These are phyloP conservation scores for Coemansia sp. DNA, from an alignment of 192 early-diverging fungal species.

Conservation along the genomic window DNA sequence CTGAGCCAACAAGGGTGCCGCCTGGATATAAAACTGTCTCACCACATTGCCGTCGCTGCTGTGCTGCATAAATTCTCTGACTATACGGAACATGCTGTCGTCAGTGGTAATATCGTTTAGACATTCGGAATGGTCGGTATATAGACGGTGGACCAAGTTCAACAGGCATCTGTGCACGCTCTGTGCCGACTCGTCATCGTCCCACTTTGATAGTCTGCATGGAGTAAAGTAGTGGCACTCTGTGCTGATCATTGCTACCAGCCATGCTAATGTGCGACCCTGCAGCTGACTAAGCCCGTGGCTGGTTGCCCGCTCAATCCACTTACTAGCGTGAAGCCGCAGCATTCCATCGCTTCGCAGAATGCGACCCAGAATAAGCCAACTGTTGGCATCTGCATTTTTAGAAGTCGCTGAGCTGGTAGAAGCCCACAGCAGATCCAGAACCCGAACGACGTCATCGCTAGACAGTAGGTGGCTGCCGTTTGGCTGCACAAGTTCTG, in stretches of 20 bases:
- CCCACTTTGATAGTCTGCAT: slow-evolving; percentile 18
- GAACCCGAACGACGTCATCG: slow-evolving; percentile 2
- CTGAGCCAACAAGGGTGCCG: background rate
- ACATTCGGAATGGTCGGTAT: background rate
- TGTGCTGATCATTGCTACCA: slow-evolving; percentile 9
- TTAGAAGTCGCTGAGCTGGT: background rate
- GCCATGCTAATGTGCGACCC: slow-evolving; percentile 7
- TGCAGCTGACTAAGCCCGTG: background rate
- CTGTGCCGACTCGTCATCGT: slow-evolving; percentile 4
- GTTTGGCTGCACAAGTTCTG: background rate
- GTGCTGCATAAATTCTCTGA: slow-evolving; percentile 19
- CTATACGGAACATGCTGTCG: slow-evolving; percentile 13
- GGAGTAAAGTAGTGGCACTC: background rate
- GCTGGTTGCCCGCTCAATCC: slow-evolving; percentile 6
- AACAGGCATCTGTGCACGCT: slow-evolving; percentile 8
- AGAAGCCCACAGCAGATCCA: slow-evolving; percentile 13
- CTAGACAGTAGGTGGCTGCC: background rate
- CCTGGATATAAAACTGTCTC: background rate
- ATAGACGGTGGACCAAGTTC: slow-evolving; percentile 4
- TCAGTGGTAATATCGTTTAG: background rate
- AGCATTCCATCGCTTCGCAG: slow-evolving; percentile 14
- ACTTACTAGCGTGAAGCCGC: slow-evolving; percentile 13
- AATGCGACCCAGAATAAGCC: slow-evolving; percentile 22
- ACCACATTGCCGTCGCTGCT: background rate
- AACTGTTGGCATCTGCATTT: background rate